phyloP scores from a whole-genome alignment of 2,329 filamentous ascomycete species.

The Fusarium camptoceras region DNA sequence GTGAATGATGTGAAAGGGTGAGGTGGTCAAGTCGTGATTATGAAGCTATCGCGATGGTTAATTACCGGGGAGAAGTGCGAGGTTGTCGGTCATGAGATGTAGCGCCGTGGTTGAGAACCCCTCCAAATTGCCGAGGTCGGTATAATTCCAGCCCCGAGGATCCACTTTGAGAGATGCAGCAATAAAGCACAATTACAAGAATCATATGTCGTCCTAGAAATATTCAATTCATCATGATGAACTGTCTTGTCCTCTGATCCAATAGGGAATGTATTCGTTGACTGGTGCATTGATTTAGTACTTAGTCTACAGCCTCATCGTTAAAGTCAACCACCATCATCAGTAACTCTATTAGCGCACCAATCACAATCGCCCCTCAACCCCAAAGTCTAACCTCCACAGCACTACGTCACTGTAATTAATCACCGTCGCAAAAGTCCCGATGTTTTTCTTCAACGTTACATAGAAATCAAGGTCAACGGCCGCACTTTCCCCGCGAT shows the following conservation, averaged over 20 bases:
- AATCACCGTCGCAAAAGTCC: slow-evolving; percentile 2
- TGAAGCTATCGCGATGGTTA: slow-evolving; percentile 13
- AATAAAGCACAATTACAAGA: not conserved
- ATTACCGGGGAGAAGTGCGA: not conserved
- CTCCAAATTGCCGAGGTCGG: slow-evolving; percentile 16
- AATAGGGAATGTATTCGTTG: no score
- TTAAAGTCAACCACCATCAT: not conserved
- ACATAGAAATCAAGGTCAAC: slow-evolving; percentile 12
- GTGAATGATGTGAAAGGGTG: no score
- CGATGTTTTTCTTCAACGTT: slow-evolving; percentile 20
- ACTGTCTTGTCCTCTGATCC: no score
- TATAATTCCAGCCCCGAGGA: not conserved
- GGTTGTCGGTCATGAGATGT: not conserved
- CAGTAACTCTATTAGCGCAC: not conserved
- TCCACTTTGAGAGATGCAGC: not conserved
- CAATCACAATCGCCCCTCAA: not conserved
- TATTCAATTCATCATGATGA: no score
- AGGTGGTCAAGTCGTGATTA: fast-evolving
- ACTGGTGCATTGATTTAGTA: no score
- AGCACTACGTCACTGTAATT: slow-evolving; percentile 20
- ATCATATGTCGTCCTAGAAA: no score
- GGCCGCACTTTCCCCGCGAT: slow-evolving; percentile 9
- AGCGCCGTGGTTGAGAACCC: not conserved
- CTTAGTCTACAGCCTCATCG: no score
- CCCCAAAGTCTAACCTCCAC: not conserved